phyloP scores from a whole-genome alignment of 331 rosid species.

The Malus hybrid region DNA sequence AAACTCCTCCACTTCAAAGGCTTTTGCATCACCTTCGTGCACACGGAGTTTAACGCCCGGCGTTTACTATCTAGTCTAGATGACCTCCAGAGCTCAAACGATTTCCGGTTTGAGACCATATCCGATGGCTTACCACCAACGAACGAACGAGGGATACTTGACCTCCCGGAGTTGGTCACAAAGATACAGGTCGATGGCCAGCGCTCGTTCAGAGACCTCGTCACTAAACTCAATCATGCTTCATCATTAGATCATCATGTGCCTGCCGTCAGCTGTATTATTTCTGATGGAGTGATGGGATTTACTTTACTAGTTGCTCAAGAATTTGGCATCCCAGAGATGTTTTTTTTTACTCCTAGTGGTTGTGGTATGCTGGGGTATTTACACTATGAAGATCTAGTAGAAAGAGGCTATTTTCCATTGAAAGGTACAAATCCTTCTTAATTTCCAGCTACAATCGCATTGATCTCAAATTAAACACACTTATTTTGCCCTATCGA shows the following conservation, averaged over 20 bases:
- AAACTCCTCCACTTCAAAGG: slow-evolving; percentile 17
- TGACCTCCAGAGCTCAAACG: background rate
- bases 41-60: slow-evolving; percentile 15
- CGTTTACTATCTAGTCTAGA: background rate
- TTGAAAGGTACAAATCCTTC: slow-evolving; percentile 17
- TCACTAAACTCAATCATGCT: background rate
- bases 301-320: slow-evolving; percentile 17
- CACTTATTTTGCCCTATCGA: too few relatives aligned
- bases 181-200: background rate
- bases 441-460: background rate
- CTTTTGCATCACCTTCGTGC: slow-evolving; percentile 19
- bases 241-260: background rate
- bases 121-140: slow-evolving; percentile 11
- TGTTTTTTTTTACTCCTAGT: slow-evolving; percentile 4
- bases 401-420: slow-evolving; percentile 8
- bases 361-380: slow-evolving; percentile 5
- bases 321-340: slow-evolving; percentile 10
- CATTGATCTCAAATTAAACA: too few relatives aligned
- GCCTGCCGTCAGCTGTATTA: slow-evolving; percentile 14
- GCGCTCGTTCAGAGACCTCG: slow-evolving; percentile 1
- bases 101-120: slow-evolving; percentile 15
- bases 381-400: slow-evolving; percentile 1
- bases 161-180: background rate
- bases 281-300: slow-evolving; percentile 18
- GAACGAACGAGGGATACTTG: background rate